Base-by-base conservation (phyloP, 1,139 yeast species). In the Kodamaea anthophila region DNA sequence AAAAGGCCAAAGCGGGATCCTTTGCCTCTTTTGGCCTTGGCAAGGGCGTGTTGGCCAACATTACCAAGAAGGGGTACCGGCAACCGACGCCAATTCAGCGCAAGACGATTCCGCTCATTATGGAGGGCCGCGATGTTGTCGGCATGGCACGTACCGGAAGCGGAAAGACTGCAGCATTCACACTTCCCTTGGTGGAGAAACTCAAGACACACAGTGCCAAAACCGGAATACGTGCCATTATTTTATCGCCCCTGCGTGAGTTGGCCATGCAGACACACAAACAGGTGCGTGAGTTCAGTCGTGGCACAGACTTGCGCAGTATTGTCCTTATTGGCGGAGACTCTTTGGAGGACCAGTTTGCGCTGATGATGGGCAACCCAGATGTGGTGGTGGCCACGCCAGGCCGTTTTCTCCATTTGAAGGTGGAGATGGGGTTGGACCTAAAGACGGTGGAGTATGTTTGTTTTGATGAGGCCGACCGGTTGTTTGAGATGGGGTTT, bases 61-160 rank as follows among this genome's bases (percentile, higher is more conserved):
- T 93, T 34, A 55, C 76, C 33, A 78, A 77, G 40, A 88, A 86
- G 51, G 99, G 99, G 0, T 93, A 77, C 60, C 81, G 77, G 45
- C 94, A 84, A 43, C 98, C 99, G 7, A 93, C 99, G 0, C 98
- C 99, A 2, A 93, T 93, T 53, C 99, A 93, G 59, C 70, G 98
- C 40, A 88, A 88, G 51, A 80, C 98, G 3, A 85, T 93, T 35
- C 98, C 98, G 1, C 65, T 87, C 35, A 79, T 91, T 34, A 64
- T 91, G 63, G 88, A 84, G 35, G 81, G 77, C 36, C 70, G 94
- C 49, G 98, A 93, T 59, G 94, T 93, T 20, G 98, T 93, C 13
- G 99, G 97, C 48, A 93, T 93, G 96, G 99, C 99, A 13, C 74
- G 97, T 49, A 93, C 99, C 1, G 99, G 99, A 47, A 84, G 96